phyloP scores from a whole-genome alignment of 345 rosid species.

The Combretum micranthum region DNA sequence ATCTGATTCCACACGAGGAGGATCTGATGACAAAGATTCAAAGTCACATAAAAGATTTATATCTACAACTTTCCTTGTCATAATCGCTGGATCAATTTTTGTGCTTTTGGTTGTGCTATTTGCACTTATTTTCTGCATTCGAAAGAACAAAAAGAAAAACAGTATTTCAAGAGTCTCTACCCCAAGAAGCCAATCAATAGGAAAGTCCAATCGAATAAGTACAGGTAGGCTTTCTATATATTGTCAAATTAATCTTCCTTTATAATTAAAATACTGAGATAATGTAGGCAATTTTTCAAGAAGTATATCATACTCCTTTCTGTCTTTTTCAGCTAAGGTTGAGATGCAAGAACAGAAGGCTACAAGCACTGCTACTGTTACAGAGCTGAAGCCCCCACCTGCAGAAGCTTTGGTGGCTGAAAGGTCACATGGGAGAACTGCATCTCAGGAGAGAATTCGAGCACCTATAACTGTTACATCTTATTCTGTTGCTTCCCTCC shows the following conservation, averaged over 20 bases:
- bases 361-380: slow-evolving; percentile 55
- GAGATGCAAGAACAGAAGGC: slow-evolving; percentile 62
- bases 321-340: slow-evolving; percentile 24
- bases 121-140: slow-evolving; percentile 39
- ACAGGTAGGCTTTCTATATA: background rate
- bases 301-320: background rate
- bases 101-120: slow-evolving; percentile 43
- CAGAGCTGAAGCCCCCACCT: slow-evolving; percentile 68
- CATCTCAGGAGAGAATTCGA: slow-evolving; percentile 61
- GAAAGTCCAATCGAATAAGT: background rate
- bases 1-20: slow-evolving; percentile 26
- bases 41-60: slow-evolving; percentile 39
- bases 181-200: slow-evolving; percentile 8
- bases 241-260: slow-evolving; percentile 1
- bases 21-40: slow-evolving; percentile 29
- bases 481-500: slow-evolving; percentile 81
- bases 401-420: slow-evolving; percentile 65
- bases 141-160: slow-evolving; percentile 9
- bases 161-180: slow-evolving; percentile 9
- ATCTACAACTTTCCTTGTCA: slow-evolving; percentile 55
- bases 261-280: too few species aligned
- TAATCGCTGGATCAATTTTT: slow-evolving; percentile 52
- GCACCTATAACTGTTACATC: slow-evolving; percentile 76
- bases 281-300: too few species aligned
- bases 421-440: slow-evolving; percentile 46